Percentiles rank a stretch among this genome's conserved stretches.
Conservation (phyloP, 176 grass and related monocot species). For the Luzula sylvatica region DNA sequence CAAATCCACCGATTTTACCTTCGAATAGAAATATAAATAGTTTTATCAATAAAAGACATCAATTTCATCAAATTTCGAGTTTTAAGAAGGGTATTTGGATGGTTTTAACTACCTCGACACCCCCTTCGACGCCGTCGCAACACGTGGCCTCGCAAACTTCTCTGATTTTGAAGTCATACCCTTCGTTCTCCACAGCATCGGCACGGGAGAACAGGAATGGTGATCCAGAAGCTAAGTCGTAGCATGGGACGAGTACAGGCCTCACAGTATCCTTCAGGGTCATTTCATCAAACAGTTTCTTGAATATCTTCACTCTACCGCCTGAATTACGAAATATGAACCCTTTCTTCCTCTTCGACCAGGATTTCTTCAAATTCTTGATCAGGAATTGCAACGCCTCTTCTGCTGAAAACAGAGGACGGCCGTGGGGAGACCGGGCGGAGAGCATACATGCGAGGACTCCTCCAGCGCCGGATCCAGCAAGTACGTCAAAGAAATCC, state of each 20-base stretch:
- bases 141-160: slow-evolving; percentile 77
- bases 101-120: not conserved
- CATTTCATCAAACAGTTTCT: slow-evolving; percentile 47
- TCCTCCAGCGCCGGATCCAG: slow-evolving; percentile 76
- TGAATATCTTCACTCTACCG: slow-evolving; percentile 17
- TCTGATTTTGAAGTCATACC: slow-evolving; percentile 77
- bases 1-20: slow-evolving; percentile 33
- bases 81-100: too few relatives aligned
- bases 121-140: slow-evolving; percentile 27
- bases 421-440: slow-evolving; percentile 32
- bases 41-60: too few relatives aligned
- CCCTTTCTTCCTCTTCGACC: slow-evolving; percentile 17
- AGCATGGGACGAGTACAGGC: slow-evolving; percentile 79
- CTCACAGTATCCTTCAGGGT: slow-evolving; percentile 66
- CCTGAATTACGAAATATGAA: slow-evolving; percentile 15
- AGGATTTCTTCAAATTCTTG: slow-evolving; percentile 20
- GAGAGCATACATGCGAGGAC: slow-evolving; percentile 85
- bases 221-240: slow-evolving; percentile 49
- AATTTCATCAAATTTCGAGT: too few relatives aligned
- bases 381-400: slow-evolving; percentile 66
- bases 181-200: slow-evolving; percentile 80
- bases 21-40: too few relatives aligned
- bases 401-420: slow-evolving; percentile 59
- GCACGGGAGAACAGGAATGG: slow-evolving; percentile 92
- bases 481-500: slow-evolving; percentile 81